phyloP scores from a whole-genome alignment of 257 asterid species.

The Capsicum chinense region DNA sequence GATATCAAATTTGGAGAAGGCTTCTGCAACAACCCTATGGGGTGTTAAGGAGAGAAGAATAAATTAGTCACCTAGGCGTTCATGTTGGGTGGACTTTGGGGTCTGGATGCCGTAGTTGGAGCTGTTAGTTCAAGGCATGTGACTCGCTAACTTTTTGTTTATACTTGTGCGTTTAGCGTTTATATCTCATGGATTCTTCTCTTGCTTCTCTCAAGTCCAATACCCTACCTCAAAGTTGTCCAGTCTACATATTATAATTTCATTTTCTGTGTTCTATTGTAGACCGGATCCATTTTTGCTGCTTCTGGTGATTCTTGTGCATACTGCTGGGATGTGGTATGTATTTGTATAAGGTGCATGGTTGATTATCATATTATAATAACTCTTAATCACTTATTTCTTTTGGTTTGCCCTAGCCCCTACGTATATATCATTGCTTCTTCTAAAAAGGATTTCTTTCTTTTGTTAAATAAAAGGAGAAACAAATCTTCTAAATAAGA shows the following conservation, averaged over 20 bases:
- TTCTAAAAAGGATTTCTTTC: background rate
- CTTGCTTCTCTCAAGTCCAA: background rate
- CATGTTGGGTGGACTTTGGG: background rate
- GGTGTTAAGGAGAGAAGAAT: slow-evolving; percentile 24
- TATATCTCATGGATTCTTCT: slow-evolving; percentile 17
- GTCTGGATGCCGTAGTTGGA: background rate
- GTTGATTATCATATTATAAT: background rate
- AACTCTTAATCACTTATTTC: background rate
- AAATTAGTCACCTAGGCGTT: background rate
- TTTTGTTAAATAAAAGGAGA: background rate
- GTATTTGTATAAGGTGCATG: slow-evolving; percentile 42
- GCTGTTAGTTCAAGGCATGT: slow-evolving; percentile 15
- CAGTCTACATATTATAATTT: background rate
- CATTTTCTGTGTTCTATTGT: background rate
- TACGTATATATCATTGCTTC: slow-evolving; percentile 18
- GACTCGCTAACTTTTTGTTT: background rate
- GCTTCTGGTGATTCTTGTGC: slow-evolving; percentile 97
- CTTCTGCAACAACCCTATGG: background rate
- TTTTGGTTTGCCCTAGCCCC: background rate
- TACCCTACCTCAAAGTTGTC: background rate
- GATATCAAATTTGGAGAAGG: background rate
- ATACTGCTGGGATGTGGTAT: slow-evolving; percentile 98
- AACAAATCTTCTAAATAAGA: background rate
- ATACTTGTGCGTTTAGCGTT: background rate
- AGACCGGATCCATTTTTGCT: slow-evolving; percentile 83